Evolutionary conservation across 352 stramenopile genomes (phyloP), one percentile per base, ranked within the genome.

Genomic region (Aphanomyces invadans): DNA sequence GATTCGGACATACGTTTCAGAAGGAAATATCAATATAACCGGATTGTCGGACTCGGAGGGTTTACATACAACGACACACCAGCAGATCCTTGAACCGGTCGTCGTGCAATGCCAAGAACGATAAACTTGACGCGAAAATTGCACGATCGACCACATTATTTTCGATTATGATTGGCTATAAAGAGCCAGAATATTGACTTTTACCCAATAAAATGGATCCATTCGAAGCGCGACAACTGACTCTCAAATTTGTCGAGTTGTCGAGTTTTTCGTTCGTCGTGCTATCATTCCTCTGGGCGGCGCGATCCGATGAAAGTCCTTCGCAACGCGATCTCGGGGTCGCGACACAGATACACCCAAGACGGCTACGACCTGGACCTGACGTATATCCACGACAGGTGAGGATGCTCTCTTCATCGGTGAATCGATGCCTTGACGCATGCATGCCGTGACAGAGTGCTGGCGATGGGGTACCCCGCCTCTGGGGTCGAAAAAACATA

Each of bases 401-500:
- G n/a, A n/a, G n/a, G n/a, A n/a, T n/a, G n/a, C n/a, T n/a, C n/a
- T n/a, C n/a, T n/a, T n/a, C n/a, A n/a, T n/a, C n/a, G n/a, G n/a
- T n/a, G n/a, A n/a, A n/a, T n/a, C n/a, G n/a, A n/a, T n/a, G n/a
- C n/a, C n/a, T n/a, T n/a, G n/a, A n/a, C n/a, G n/a, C n/a, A n/a
- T 26, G 28, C 9, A 21, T 64, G 11, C 31, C 86, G 80, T n/a
- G 74, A 73, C 28, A 77, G 76, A 33, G 76, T 94, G 60, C 77
- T 94, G 42, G 85, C 85, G 62, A 92, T 93, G 83, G 83, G 81
- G 0, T 93, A 92, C 68, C 85, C 85, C 15, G 85, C 85, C 31
- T 79, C 79, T 29, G 83, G 83, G 73, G 75, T 93, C 45, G 85
- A 93, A 73, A 90, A 92, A 48, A 90, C 81, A 12, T 92, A 92